These are phyloP conservation scores for Cornus kousa DNA, from an alignment of 148 eudicot species.

Conservation along the genomic window DNA sequence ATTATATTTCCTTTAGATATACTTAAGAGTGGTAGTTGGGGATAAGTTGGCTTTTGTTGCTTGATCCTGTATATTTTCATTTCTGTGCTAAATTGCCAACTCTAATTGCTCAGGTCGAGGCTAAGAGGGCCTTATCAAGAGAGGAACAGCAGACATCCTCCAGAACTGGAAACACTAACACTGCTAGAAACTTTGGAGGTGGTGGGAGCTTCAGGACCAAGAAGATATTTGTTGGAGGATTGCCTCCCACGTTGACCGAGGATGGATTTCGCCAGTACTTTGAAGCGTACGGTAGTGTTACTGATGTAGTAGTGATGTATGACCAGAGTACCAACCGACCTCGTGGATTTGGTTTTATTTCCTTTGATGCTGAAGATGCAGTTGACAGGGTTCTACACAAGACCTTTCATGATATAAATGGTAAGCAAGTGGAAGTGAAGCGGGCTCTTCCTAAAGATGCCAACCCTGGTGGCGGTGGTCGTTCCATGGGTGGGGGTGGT, in stretches of 20 bases:
- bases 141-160: conserved; percentile 67
- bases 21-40: background rate
- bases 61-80: conserved; percentile 1
- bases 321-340: conserved; percentile 88
- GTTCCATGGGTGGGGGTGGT: conserved; percentile 53
- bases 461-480: conserved; percentile 63
- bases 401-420: conserved; percentile 76
- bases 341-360: conserved; percentile 85
- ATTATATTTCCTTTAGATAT: no score
- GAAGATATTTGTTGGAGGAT: conserved; percentile 91
- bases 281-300: conserved; percentile 69
- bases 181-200: conserved; percentile 45
- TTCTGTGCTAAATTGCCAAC: background rate
- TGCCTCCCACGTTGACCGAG: conserved; percentile 69
- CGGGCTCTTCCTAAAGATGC: conserved; percentile 90
- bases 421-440: conserved; percentile 91
- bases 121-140: conserved; percentile 79
- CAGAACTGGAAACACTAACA: conserved; percentile 43
- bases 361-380: conserved; percentile 85
- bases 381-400: conserved; percentile 84
- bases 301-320: conserved; percentile 88
- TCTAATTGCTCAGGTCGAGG: conserved; percentile 63
- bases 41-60: background rate
- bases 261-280: conserved; percentile 80
- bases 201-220: conserved; percentile 74